phyloP scores from a whole-genome alignment of 169 alveolate species.

The Plasmodium inui region DNA sequence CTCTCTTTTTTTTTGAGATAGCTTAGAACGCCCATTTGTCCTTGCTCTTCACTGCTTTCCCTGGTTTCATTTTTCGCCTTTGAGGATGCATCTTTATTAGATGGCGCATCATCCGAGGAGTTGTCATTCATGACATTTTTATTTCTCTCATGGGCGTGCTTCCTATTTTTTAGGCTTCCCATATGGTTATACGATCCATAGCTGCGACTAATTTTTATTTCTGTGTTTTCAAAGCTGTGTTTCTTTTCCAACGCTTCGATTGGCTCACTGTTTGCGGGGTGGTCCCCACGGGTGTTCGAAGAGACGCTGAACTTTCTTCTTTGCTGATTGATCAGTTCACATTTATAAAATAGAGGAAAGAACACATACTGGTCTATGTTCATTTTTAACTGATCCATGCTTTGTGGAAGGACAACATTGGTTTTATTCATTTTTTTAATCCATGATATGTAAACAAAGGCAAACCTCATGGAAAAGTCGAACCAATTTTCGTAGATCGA shows the following conservation, averaged over 20 bases:
- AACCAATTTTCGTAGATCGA: conserved; percentile 75
- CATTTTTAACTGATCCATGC: conserved; percentile 30
- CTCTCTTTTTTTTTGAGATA: conserved; percentile 2
- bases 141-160: not conserved
- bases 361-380: conserved; percentile 33
- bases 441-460: conserved; percentile 75
- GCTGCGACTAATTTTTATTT: conserved; percentile 70
- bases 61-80: not conserved
- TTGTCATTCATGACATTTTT: not conserved
- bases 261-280: not conserved
- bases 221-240: conserved; percentile 70
- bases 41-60: conserved; percentile 8
- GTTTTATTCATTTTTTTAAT: conserved; percentile 37
- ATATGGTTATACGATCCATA: conserved; percentile 52
- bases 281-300: not conserved
- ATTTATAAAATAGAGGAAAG: conserved; percentile 43
- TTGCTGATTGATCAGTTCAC: not conserved
- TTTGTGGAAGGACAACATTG: conserved; percentile 27
- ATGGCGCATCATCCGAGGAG: not conserved
- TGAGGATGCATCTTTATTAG: conserved; percentile 13
- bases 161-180: conserved; percentile 62
- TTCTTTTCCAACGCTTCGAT: conserved; percentile 48
- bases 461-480: conserved; percentile 68
- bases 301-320: not conserved
- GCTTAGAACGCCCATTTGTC: conserved; percentile 10